Percentiles rank a stretch among this genome's conserved stretches.
Evolutionary conservation across 352 stramenopile species (phyloP).

Genomic region (Phytophthora pini): DNA sequence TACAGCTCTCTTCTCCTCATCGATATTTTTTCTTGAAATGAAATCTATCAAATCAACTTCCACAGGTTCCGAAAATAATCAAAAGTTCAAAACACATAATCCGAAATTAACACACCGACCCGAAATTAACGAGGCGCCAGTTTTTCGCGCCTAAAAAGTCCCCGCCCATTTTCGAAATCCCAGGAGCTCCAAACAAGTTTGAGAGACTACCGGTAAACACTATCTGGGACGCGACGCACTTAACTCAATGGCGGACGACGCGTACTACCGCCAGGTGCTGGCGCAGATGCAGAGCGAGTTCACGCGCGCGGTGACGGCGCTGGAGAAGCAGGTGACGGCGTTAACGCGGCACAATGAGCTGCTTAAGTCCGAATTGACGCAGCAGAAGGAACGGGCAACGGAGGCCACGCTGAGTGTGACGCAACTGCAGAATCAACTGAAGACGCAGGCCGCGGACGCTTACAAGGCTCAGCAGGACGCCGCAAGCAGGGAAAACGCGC

Average conservation of each 20-base stretch:
- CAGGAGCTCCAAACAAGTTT: background rate
- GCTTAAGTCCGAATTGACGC: slow-evolving; percentile 33
- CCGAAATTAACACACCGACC: background rate
- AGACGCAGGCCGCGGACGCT: slow-evolving; percentile 22
- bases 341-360: slow-evolving; percentile 64
- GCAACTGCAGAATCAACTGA: slow-evolving; percentile 31
- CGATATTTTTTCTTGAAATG: slow-evolving; percentile 11
- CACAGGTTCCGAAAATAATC: slow-evolving; percentile 8
- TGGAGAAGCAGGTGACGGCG: slow-evolving; percentile 62
- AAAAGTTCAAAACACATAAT: background rate
- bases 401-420: slow-evolving; percentile 17
- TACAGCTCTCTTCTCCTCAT: slow-evolving; percentile 28
- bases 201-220: background rate
- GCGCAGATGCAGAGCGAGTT: slow-evolving; percentile 74
- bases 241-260: slow-evolving; percentile 27
- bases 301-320: slow-evolving; percentile 46
- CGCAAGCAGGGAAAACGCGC: slow-evolving; percentile 31
- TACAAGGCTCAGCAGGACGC: slow-evolving; percentile 14
- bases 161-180: slow-evolving; percentile 2
- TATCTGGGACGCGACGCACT: slow-evolving; percentile 23
- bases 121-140: background rate
- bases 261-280: slow-evolving; percentile 59
- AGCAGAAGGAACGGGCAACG: slow-evolving; percentile 20
- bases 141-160: slow-evolving; percentile 16
- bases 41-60: background rate